These are phyloP conservation scores for Phaeosphaeriaceae sp. DNA, from an alignment of 2,329 filamentous ascomycete species.

Conservation along the genomic window DNA sequence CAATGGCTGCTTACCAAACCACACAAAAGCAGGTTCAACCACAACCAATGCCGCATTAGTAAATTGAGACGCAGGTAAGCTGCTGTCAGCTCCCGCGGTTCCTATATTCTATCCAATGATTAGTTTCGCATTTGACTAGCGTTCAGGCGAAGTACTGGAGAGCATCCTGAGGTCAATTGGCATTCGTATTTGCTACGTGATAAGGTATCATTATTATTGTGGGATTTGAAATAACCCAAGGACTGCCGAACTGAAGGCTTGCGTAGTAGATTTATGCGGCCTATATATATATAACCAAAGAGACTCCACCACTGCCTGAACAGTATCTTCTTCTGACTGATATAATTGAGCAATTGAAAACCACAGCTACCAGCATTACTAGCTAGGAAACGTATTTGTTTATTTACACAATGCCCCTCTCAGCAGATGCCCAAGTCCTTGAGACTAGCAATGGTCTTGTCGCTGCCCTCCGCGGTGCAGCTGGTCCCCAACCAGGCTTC, in stretches of 20 bases:
- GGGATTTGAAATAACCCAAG: conserved; percentile 4
- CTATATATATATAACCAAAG: conserved; percentile 8
- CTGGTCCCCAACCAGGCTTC: conserved; percentile 32
- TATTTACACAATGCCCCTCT: conserved; percentile 38
- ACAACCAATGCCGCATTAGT: not conserved
- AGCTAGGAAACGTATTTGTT: not conserved
- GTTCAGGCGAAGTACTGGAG: not conserved
- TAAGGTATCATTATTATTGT: conserved; percentile 13
- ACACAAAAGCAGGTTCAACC: not conserved
- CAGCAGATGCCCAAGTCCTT: conserved; percentile 28
- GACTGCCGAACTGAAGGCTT: too few relatives aligned
- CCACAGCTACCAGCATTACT: too few relatives aligned
- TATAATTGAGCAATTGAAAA: too few relatives aligned
- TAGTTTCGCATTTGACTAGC: conserved; percentile 16
- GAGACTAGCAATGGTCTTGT: conserved; percentile 41
- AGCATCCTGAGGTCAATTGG: not conserved
- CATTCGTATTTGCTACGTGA: conserved; percentile 2
- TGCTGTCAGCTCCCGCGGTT: conserved; percentile 20
- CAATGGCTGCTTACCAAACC: conserved; percentile 1
- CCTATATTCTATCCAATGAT: conserved; percentile 18
- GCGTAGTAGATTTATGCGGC: too few relatives aligned
- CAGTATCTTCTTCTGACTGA: too few relatives aligned
- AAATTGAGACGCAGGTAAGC: conserved; percentile 23
- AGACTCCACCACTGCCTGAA: not conserved
- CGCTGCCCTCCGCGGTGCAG: conserved; percentile 29